These are phyloP conservation scores for Sclerotiophoma versabilis DNA, from an alignment of 2,329 filamentous ascomycete species.

Conservation along the genomic window DNA sequence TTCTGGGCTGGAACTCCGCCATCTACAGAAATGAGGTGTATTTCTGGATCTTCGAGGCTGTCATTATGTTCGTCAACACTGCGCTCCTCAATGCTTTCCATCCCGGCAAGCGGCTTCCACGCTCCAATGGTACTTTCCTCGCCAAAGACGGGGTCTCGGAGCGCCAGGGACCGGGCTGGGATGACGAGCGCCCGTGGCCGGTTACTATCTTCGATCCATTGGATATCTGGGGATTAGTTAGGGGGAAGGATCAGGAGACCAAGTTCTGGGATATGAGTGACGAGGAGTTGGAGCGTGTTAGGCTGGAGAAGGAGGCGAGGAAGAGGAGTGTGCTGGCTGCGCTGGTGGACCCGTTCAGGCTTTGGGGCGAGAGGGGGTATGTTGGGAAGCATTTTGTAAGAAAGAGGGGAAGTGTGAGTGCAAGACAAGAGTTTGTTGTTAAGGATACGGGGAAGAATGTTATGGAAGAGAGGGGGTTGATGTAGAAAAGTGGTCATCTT, in stretches of 20 bases:
- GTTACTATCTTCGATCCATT: conserved; percentile 50
- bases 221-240: conserved; percentile 43
- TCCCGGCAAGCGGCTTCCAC: conserved; percentile 59
- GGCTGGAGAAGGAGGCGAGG: conserved; percentile 35
- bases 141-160: conserved; percentile 61
- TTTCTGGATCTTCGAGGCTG: conserved; percentile 63
- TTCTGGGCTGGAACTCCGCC: conserved; percentile 46
- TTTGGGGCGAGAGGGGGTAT: conserved; percentile 40
- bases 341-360: conserved; percentile 40
- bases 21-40: conserved; percentile 58
- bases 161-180: conserved; percentile 57
- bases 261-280: conserved; percentile 49
- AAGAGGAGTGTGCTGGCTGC: conserved; percentile 31
- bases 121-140: conserved; percentile 59
- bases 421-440: background rate
- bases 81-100: conserved; percentile 61
- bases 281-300: conserved; percentile 37
- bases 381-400: conserved; percentile 32
- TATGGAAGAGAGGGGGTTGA: background rate
- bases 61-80: conserved; percentile 61
- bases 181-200: conserved; percentile 55
- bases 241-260: conserved; percentile 43
- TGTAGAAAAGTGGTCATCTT: background rate
- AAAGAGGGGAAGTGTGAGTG: conserved; percentile 6
- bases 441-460: background rate